Evolutionary conservation across 441 rosid genomes (phyloP), one percentile per base, ranked within the genome.

Genomic region (Eruca vesicaria): DNA sequence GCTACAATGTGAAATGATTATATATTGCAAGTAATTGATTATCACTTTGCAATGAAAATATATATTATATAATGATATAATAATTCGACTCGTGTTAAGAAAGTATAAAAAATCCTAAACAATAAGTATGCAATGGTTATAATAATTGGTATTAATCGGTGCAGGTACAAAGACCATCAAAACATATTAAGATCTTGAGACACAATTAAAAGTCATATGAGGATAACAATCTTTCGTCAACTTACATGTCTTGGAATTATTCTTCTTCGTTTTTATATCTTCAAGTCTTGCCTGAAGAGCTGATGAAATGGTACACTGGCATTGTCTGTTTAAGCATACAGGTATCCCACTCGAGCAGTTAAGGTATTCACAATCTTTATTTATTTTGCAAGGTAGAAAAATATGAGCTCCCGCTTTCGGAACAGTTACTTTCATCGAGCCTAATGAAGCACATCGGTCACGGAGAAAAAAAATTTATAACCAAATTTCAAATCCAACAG

Each of bases 201-300:
- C 41, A 63, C 72, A 65, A 28, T 50, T 43, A 23, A 3, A 33
- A 28, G 6, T 45, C 68, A 72, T 63, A 52, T 29, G 55, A 18
- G 77, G 77, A 73, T 65, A 45, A 9, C 71, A 65, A 57, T 73
- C 71, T 5, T 4, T 66, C 2, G 31, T 74, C 12, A 12, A 50
- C 63, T 50, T 74, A 23, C 68, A 68, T 3, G 2, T 50, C 33
- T 66, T 10, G 14, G 15, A 14, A 74, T 10, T 7, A 11, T 12
- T 10, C 5, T 12, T 66, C 9, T 26, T 26, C 5, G 53, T 45
- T 23, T 18, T 9, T 9, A n/a, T 0, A 11, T 38, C 58, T 15
- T 68, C 48, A 0, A 61, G 23, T 52, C 41, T 68, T 5, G 23
- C 19, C 29, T 61, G 48, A 61, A 36, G 16, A 60, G 41, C 52